Conservation (phyloP, 768 basidiomycete species). For the Mycena polygramma region DNA sequence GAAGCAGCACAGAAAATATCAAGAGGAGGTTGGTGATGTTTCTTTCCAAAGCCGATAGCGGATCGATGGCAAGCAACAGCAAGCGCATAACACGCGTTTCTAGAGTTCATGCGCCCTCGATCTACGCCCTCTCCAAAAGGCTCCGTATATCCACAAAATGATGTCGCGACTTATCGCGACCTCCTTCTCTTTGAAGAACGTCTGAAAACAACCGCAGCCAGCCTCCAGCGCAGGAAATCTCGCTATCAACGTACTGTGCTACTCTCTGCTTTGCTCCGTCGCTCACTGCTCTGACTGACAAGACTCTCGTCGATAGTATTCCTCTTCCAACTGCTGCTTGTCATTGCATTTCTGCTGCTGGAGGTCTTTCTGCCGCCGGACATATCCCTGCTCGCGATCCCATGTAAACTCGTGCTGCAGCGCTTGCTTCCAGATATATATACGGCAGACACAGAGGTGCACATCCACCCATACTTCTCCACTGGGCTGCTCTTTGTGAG, state of each 20-base stretch:
- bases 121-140: constrained; percentile 50
- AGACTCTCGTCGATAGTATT: constrained; percentile 66
- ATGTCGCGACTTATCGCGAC: constrained; percentile 87
- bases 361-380: constrained; percentile 79
- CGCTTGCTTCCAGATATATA: constrained; percentile 67
- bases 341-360: constrained; percentile 78
- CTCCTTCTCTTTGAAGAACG: constrained; percentile 95
- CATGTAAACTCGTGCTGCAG: constrained; percentile 67
- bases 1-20: not conserved
- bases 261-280: not conserved
- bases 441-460: constrained; percentile 54
- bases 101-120: constrained; percentile 30
- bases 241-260: constrained; percentile 81
- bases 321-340: constrained; percentile 73
- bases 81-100: not conserved
- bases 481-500: constrained; percentile 88
- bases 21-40: not conserved
- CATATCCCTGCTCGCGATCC: constrained; percentile 74
- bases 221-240: constrained; percentile 81
- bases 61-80: too few species aligned
- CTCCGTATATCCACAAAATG: constrained; percentile 70
- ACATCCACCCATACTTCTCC: constrained; percentile 79
- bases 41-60: not conserved
- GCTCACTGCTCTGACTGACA: constrained; percentile 1
- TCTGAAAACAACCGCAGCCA: constrained; percentile 93